These are phyloP conservation scores for Candida insectorum DNA, from an alignment of 805 yeast species.

Conservation along the genomic window DNA sequence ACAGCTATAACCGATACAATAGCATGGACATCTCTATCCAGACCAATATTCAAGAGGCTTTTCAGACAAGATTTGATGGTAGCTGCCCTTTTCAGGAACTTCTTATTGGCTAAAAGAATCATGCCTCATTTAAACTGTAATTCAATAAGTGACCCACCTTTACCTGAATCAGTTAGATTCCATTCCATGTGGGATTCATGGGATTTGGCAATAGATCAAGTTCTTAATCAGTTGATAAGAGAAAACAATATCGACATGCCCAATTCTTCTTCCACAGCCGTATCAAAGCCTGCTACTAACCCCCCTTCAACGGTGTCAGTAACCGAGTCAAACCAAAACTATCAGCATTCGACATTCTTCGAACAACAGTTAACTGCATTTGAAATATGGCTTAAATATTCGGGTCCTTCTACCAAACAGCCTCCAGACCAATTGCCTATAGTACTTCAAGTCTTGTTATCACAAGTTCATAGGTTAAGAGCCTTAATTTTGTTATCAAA, in stretches of 20 bases:
- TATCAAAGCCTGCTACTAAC: slow-evolving; percentile 1
- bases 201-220: slow-evolving; percentile 96
- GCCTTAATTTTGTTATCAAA: slow-evolving; percentile 81
- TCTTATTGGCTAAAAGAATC: slow-evolving; percentile 83
- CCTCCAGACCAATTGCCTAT: slow-evolving; percentile 97
- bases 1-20: slow-evolving; percentile 97
- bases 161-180: slow-evolving; percentile 75
- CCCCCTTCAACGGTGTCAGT: background rate
- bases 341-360: slow-evolving; percentile 89
- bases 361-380: slow-evolving; percentile 96
- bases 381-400: slow-evolving; percentile 90
- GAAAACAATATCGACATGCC: slow-evolving; percentile 3
- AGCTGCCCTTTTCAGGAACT: slow-evolving; percentile 92
- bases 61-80: slow-evolving; percentile 96
- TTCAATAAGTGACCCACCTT: slow-evolving; percentile 89
- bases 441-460: slow-evolving; percentile 84
- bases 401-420: slow-evolving; percentile 72
- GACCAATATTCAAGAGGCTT: slow-evolving; percentile 82
- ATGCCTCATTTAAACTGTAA: slow-evolving; percentile 93
- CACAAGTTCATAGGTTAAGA: slow-evolving; percentile 90
- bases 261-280: background rate
- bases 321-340: slow-evolving; percentile 43
- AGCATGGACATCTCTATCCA: slow-evolving; percentile 90
- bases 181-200: slow-evolving; percentile 98
- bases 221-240: slow-evolving; percentile 68